Evolutionary conservation across 2,329 filamentous ascomycete genomes (phyloP).

Genomic region (Paracorniculantispora psalliotae): DNA sequence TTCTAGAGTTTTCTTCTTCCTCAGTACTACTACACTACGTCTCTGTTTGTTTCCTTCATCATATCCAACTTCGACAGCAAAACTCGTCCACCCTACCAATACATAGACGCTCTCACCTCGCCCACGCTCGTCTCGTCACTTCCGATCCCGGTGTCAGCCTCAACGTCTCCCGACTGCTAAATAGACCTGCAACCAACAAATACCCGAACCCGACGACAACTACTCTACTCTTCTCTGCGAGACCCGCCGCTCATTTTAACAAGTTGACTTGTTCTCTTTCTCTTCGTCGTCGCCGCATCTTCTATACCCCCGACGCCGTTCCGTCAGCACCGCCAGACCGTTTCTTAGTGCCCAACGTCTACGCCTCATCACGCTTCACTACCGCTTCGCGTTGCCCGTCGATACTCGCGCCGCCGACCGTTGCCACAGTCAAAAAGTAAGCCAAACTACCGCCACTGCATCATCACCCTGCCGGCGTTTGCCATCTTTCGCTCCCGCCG

Average conservation of each 20-base stretch:
- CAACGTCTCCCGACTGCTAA: constrained; percentile 18
- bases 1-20: constrained; percentile 12
- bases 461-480: neutral
- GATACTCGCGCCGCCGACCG: neutral
- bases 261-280: neutral
- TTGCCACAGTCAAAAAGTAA: neutral
- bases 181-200: neutral
- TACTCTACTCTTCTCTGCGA: neutral
- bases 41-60: neutral
- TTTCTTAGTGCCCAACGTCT: neutral
- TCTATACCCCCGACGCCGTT: neutral
- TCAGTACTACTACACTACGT: too few relatives aligned
- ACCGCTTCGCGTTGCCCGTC: neutral
- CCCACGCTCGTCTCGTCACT: neutral
- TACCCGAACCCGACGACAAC: constrained; percentile 2
- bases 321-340: neutral
- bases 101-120: neutral
- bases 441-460: too few relatives aligned
- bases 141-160: constrained; percentile 9
- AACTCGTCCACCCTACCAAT: neutral
- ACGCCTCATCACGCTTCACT: too few relatives aligned
- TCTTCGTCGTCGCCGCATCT: neutral
- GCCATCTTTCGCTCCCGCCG: too few relatives aligned
- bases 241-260: neutral
- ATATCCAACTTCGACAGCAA: neutral